A percentile compares a stretch with the other conserved stretches of the same genome.
Evolutionary conservation across 371 early-diverging fungal species (phyloP).

Genomic region (Lichtheimia ornata): DNA sequence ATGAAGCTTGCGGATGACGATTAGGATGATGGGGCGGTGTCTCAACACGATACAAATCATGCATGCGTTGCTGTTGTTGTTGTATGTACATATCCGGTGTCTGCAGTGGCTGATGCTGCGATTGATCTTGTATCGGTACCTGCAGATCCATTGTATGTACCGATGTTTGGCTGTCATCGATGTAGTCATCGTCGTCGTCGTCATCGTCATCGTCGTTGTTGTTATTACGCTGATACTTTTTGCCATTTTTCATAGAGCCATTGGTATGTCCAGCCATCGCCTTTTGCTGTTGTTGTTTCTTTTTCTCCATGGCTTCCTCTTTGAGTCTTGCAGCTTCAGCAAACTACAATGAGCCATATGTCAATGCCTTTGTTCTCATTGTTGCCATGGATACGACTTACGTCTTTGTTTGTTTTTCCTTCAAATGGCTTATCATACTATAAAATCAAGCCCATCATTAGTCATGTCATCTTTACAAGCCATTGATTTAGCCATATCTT

Average conservation of each 20-base stretch:
- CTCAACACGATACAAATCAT: not conserved
- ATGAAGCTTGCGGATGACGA: no score
- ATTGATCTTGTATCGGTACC: not conserved
- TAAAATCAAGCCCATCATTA: not conserved
- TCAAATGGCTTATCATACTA: slow-evolving; percentile 44
- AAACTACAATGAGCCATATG: not conserved
- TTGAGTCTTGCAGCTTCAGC: not conserved
- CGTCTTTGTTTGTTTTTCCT: slow-evolving; percentile 45
- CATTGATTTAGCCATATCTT: slow-evolving; percentile 9
- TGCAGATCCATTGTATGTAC: not conserved
- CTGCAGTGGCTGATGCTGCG: slow-evolving; percentile 1
- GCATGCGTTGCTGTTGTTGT: slow-evolving; percentile 1
- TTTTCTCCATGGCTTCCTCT: not conserved
- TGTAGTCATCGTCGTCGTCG: not conserved
- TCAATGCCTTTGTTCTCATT: no score
- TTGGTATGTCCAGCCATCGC: not conserved
- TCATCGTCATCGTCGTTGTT: not conserved
- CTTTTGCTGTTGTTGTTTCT: slow-evolving; percentile 4
- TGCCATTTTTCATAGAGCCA: no score
- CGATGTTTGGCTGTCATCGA: not conserved
- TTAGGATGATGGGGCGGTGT: not conserved
- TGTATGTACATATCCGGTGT: not conserved
- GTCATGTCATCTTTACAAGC: not conserved
- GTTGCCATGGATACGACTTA: slow-evolving; percentile 11
- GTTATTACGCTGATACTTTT: not conserved